These are phyloP conservation scores for Rhynchospora tenuis DNA, from an alignment of 176 grass and related monocot genomes.

Conservation along the genomic window DNA sequence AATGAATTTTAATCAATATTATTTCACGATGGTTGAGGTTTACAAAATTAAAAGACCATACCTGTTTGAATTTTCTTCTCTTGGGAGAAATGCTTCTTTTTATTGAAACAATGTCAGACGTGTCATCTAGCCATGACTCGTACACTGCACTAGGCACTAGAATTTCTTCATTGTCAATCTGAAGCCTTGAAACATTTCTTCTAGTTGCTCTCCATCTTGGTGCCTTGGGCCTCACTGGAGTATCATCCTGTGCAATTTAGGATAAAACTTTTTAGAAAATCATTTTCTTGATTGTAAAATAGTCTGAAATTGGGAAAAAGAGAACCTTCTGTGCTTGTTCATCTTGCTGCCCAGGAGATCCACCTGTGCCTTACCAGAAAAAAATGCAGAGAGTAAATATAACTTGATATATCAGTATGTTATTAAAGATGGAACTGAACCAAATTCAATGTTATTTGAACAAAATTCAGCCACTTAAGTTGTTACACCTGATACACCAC, in stretches of 20 bases:
- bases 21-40: neutral
- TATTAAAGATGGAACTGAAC: neutral
- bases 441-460: neutral
- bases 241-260: slow-evolving; percentile 22
- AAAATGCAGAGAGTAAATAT: neutral
- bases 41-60: slow-evolving; percentile 19
- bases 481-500: neutral
- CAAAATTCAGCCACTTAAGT: neutral
- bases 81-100: slow-evolving; percentile 6
- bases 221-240: slow-evolving; percentile 15
- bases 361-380: slow-evolving; percentile 31
- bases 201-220: slow-evolving; percentile 41
- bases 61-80: slow-evolving; percentile 62
- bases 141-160: slow-evolving; percentile 68
- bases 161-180: slow-evolving; percentile 49
- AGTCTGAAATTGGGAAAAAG: slow-evolving; percentile 1
- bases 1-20: neutral
- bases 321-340: slow-evolving; percentile 44
- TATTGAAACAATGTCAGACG: slow-evolving; percentile 37
- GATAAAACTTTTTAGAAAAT: neutral
- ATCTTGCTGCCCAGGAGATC: slow-evolving; percentile 32
- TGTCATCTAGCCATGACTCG: slow-evolving; percentile 68
- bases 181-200: neutral
- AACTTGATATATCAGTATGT: neutral
- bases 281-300: neutral